phyloP scores from a whole-genome alignment of 257 asterid species.

The Rubia yunnanensis region DNA sequence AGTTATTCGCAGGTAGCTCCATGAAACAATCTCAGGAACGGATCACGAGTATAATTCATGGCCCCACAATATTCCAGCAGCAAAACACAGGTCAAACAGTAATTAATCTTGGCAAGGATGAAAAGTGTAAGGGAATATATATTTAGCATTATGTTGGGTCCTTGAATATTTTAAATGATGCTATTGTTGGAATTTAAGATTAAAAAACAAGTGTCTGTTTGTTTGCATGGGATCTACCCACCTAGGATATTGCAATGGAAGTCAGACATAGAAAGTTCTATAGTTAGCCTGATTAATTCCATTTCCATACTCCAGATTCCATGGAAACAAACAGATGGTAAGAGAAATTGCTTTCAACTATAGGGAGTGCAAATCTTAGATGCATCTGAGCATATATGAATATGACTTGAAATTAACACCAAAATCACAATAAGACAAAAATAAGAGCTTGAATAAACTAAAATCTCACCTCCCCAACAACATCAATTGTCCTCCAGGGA shows the following conservation, averaged over 20 bases:
- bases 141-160: not conserved
- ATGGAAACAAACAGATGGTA: not conserved
- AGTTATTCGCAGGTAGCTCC: not conserved
- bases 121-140: not conserved
- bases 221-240: not conserved
- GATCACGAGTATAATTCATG: not conserved
- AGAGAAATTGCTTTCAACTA: not conserved
- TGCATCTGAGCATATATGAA: not conserved
- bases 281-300: not conserved
- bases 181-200: not conserved
- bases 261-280: not conserved
- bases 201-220: no score
- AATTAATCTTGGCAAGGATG: not conserved
- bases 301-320: not conserved
- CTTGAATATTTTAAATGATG: no score
- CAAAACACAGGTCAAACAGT: not conserved
- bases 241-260: not conserved
- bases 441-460: not conserved
- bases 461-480: constrained; percentile 70
- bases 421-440: constrained; percentile 2
- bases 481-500: constrained; percentile 91
- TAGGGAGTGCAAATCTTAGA: not conserved
- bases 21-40: not conserved
- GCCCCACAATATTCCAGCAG: not conserved
- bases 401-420: not conserved